Evolutionary conservation across 2,329 filamentous ascomycete genomes (phyloP).

Genomic region (Pseudocercospora ulei): DNA sequence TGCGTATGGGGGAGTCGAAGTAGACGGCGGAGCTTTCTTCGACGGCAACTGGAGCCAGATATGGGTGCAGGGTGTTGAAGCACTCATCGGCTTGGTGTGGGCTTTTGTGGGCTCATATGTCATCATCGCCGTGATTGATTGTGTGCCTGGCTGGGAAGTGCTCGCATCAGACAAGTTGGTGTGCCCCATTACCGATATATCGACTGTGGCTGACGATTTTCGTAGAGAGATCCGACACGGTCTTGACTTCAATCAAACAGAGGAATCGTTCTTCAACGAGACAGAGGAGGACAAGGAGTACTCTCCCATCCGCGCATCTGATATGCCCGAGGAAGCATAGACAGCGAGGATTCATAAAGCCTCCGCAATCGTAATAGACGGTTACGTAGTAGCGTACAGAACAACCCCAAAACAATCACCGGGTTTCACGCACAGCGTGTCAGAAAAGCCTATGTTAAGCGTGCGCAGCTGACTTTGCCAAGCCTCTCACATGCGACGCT

Average conservation of each 20-base stretch:
- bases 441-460: too few relatives aligned
- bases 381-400: too few relatives aligned
- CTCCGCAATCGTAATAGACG: too few relatives aligned
- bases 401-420: too few relatives aligned
- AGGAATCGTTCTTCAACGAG: slow-evolving; percentile 14
- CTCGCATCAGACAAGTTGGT: slow-evolving; percentile 46
- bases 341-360: too few relatives aligned
- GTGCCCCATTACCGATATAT: not conserved
- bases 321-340: slow-evolving; percentile 4
- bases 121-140: slow-evolving; percentile 46
- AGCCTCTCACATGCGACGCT: too few relatives aligned
- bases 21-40: slow-evolving; percentile 46
- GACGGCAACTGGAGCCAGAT: slow-evolving; percentile 46
- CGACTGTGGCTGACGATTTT: not conserved
- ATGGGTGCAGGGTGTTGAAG: slow-evolving; percentile 45
- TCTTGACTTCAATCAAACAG: slow-evolving; percentile 14
- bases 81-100: slow-evolving; percentile 45
- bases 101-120: slow-evolving; percentile 43
- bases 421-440: too few relatives aligned
- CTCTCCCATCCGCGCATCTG: slow-evolving; percentile 7
- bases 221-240: slow-evolving; percentile 11
- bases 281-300: slow-evolving; percentile 15
- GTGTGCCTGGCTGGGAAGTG: slow-evolving; percentile 46
- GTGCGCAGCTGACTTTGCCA: too few relatives aligned
- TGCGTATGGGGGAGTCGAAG: slow-evolving; percentile 45